Percentiles rank a stretch among this genome's conserved stretches.
Conservation (phyloP, 352 stramenopile genomes). For the Phytophthora podocarpi region DNA sequence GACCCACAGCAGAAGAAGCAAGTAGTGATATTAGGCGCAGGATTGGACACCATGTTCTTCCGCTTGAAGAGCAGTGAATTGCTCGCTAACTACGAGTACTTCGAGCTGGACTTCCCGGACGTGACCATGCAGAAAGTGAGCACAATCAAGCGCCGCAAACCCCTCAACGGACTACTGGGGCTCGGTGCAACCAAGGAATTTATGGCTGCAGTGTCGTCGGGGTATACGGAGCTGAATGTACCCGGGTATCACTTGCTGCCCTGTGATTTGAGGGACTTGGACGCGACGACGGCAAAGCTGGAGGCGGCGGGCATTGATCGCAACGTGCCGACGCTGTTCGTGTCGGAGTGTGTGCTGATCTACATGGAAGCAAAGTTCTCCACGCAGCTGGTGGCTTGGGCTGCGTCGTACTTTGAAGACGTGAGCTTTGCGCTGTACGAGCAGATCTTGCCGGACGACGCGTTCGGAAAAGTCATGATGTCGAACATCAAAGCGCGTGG, state of each 20-base stretch:
- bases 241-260: constrained; percentile 80
- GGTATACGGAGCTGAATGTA: constrained; percentile 68
- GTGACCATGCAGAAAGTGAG: constrained; percentile 84
- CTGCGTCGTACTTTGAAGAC: constrained; percentile 66
- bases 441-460: constrained; percentile 90
- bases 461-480: constrained; percentile 92
- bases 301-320: constrained; percentile 59
- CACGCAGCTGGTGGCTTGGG: constrained; percentile 74
- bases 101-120: constrained; percentile 85
- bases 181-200: constrained; percentile 49
- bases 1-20: constrained; percentile 46
- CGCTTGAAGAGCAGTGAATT: constrained; percentile 50
- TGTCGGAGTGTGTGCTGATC: constrained; percentile 92
- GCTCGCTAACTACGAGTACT: constrained; percentile 71
- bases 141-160: constrained; percentile 73
- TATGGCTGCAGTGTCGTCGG: constrained; percentile 54
- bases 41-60: constrained; percentile 88
- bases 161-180: constrained; percentile 51
- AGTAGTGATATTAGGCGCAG: constrained; percentile 83
- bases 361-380: constrained; percentile 91
- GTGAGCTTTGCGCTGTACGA: constrained; percentile 90
- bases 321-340: constrained; percentile 69
- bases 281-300: constrained; percentile 56
- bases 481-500: constrained; percentile 90
- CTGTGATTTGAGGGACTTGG: constrained; percentile 75